These are phyloP conservation scores for Podospora pseudopauciseta DNA, from an alignment of 495 filamentous ascomycete genomes.

Conservation along the genomic window DNA sequence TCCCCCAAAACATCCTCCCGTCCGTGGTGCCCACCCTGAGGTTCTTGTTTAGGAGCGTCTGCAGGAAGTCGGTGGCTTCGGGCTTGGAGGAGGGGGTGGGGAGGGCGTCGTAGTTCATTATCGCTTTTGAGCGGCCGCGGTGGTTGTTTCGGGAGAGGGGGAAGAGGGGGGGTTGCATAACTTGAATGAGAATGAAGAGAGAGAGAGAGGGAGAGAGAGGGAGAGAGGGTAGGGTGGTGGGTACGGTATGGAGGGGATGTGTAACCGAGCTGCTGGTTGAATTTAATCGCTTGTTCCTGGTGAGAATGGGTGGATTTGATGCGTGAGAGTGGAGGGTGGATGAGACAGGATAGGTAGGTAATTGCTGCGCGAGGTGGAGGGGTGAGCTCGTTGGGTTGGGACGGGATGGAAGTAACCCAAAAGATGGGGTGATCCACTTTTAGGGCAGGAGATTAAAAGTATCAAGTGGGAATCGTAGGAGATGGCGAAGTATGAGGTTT, in stretches of 20 bases:
- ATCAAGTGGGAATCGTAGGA: too few species aligned
- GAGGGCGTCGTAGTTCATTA: conserved; percentile 13
- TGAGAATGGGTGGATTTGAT: background rate
- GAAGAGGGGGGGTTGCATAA: background rate
- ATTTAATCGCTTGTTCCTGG: background rate
- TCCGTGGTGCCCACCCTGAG: conserved; percentile 81
- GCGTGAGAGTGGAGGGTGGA: background rate
- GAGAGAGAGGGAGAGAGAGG: background rate
- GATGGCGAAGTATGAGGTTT: background rate
- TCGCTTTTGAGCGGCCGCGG: background rate
- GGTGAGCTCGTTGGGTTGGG: background rate
- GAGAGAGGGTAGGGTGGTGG: background rate
- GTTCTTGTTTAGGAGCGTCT: conserved; percentile 59
- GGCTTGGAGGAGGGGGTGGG: conserved; percentile 6
- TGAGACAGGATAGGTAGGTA: background rate
- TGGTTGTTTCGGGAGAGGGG: background rate
- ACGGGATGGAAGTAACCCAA: background rate
- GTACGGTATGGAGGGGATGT: background rate
- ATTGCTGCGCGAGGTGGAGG: background rate
- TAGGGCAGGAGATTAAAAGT: background rate
- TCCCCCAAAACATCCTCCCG: conserved; percentile 80
- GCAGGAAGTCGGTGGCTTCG: conserved; percentile 41
- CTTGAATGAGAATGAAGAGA: background rate
- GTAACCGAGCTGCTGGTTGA: background rate
- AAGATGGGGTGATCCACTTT: background rate